A percentile compares a stretch with the other conserved stretches of the same genome.
These are phyloP conservation scores for Corchorus olitorius DNA, from an alignment of 345 rosid species.

Conservation along the genomic window DNA sequence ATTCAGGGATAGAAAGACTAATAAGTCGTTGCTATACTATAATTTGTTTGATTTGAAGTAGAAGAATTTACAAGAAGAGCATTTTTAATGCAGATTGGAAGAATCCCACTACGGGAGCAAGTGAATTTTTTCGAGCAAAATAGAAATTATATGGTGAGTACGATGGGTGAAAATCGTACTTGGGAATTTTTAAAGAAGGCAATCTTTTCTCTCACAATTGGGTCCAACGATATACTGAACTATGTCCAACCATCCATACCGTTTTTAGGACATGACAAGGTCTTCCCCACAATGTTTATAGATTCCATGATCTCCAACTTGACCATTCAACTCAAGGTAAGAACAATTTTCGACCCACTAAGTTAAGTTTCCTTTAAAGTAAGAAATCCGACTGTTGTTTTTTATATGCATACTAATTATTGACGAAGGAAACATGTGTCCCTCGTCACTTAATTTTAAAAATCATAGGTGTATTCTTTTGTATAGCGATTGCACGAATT, in stretches of 20 bases:
- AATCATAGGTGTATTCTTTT: background rate
- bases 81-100: slow-evolving; percentile 45
- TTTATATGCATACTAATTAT: too few relatives aligned
- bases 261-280: slow-evolving; percentile 37
- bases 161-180: slow-evolving; percentile 49
- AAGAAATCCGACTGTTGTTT: background rate
- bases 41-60: background rate
- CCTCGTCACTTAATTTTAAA: background rate
- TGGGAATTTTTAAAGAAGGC: slow-evolving; percentile 41
- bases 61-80: background rate
- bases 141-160: slow-evolving; percentile 43
- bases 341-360: background rate
- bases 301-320: slow-evolving; percentile 55
- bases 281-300: slow-evolving; percentile 37
- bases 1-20: too few relatives aligned
- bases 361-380: background rate
- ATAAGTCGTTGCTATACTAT: too few relatives aligned
- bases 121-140: slow-evolving; percentile 53
- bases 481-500: slow-evolving; percentile 44
- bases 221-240: slow-evolving; percentile 58
- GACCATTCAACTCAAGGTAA: slow-evolving; percentile 54
- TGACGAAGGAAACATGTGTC: too few relatives aligned
- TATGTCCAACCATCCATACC: slow-evolving; percentile 55
- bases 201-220: slow-evolving; percentile 52
- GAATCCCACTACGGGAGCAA: slow-evolving; percentile 52